phyloP scores from a whole-genome alignment of 352 stramenopile species.

The Pythium periplocum region DNA sequence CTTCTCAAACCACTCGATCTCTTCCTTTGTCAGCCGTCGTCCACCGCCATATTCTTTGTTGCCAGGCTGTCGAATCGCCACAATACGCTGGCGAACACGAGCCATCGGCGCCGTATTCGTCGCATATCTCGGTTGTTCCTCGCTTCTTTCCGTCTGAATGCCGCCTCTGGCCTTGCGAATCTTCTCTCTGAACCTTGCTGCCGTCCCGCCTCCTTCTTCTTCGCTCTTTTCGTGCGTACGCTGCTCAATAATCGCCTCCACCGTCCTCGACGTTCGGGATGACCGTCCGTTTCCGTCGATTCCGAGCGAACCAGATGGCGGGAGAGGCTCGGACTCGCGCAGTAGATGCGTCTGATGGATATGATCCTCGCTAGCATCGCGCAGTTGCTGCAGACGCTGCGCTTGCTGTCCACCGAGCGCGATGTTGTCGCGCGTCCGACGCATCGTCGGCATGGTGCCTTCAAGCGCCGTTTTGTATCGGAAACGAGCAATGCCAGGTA shows the following conservation, averaged over 20 bases:
- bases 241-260: constrained; percentile 45
- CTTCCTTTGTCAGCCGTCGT: constrained; percentile 27
- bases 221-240: constrained; percentile 7
- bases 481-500: neutral
- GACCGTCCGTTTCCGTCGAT: constrained; percentile 3
- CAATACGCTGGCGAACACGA: constrained; percentile 23
- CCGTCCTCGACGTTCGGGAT: constrained; percentile 18
- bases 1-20: constrained; percentile 63
- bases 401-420: constrained; percentile 44
- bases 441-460: constrained; percentile 9
- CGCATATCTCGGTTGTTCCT: constrained; percentile 9
- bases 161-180: constrained; percentile 35
- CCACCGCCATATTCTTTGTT: neutral
- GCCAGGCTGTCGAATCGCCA: constrained; percentile 25
- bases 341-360: constrained; percentile 33
- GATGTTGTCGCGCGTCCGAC: constrained; percentile 11
- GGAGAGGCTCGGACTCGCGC: neutral
- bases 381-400: constrained; percentile 39
- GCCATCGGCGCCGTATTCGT: constrained; percentile 1
- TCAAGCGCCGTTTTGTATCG: neutral
- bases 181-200: constrained; percentile 26
- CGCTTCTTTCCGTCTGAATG: constrained; percentile 42
- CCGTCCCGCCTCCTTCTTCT: constrained; percentile 6
- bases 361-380: constrained; percentile 24
- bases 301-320: neutral